Conservation (phyloP, 2,329 filamentous ascomycete species). For the Aspergillus hiratsukae region DNA sequence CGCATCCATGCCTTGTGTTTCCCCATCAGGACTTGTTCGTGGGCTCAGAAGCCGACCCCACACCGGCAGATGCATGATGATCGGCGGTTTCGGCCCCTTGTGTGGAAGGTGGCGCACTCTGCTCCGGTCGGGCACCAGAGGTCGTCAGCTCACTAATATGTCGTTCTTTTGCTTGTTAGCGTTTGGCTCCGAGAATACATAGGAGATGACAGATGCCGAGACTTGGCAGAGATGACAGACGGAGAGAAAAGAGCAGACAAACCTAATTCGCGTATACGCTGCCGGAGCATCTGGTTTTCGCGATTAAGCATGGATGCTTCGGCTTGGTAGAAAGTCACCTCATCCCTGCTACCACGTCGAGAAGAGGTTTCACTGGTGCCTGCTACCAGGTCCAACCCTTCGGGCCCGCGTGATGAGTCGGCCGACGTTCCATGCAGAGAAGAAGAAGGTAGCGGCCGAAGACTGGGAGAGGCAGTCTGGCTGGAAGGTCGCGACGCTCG, state of each 20-base stretch:
- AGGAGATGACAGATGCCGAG: not conserved
- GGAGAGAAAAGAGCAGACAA: constrained; percentile 12
- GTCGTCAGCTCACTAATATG: constrained; percentile 27
- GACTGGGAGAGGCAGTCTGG: constrained; percentile 34
- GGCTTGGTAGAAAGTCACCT: constrained; percentile 45
- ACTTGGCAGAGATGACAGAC: not conserved
- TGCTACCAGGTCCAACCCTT: constrained; percentile 24
- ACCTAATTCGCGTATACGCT: constrained; percentile 46
- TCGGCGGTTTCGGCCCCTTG: constrained; percentile 7
- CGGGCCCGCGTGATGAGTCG: constrained; percentile 21
- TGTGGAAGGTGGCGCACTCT: constrained; percentile 4
- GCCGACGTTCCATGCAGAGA: not conserved
- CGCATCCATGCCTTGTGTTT: not conserved
- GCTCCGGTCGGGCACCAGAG: constrained; percentile 7
- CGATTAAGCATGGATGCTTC: constrained; percentile 44
- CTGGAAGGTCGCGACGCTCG: constrained; percentile 33
- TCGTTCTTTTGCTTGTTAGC: constrained; percentile 20
- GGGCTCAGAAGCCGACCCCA: constrained; percentile 14
- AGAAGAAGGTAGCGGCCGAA: constrained; percentile 25
- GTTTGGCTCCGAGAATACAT: not conserved
- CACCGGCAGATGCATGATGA: constrained; percentile 7
- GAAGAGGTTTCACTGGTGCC: constrained; percentile 23
- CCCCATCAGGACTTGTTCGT: constrained; percentile 19
- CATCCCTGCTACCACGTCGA: constrained; percentile 42
- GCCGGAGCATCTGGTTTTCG: constrained; percentile 47